Conservation (phyloP, 2,329 filamentous ascomycete genomes). For the Sporothrix globosa region DNA sequence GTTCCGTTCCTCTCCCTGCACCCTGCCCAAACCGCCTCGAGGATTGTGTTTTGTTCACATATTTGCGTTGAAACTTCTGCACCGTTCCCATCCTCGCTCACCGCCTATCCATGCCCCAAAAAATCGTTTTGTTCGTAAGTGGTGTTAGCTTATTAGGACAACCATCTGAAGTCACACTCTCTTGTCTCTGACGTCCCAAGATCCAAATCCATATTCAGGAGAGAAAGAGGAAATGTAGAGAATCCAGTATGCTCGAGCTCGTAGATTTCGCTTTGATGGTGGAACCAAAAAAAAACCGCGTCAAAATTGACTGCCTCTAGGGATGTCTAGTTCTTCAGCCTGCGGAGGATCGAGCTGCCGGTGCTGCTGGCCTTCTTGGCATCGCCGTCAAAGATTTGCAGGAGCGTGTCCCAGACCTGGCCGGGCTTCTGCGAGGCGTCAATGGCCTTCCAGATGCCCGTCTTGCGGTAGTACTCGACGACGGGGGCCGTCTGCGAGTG, state of each 20-base stretch:
- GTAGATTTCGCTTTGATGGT: no score
- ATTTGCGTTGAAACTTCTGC: slow-evolving; percentile 8
- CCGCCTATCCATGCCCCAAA: neutral
- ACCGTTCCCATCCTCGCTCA: slow-evolving; percentile 6
- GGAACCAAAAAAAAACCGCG: neutral
- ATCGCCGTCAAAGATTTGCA: slow-evolving; percentile 77
- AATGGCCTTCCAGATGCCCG: slow-evolving; percentile 92
- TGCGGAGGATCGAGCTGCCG: slow-evolving; percentile 50
- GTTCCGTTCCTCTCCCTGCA: neutral
- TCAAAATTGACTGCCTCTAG: neutral
- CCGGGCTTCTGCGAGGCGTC: slow-evolving; percentile 96
- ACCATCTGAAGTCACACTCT: neutral
- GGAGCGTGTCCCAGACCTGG: slow-evolving; percentile 91
- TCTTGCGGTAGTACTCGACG: slow-evolving; percentile 95
- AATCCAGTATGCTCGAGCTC: neutral
- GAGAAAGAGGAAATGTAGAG: neutral
- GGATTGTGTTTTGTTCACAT: neutral
- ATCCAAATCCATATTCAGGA: neutral
- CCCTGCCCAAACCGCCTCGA: slow-evolving; percentile 12
- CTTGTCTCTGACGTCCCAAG: neutral
- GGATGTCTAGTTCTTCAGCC: slow-evolving; percentile 40
- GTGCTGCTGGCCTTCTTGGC: slow-evolving; percentile 51
- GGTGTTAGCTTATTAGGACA: neutral
- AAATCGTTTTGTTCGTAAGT: slow-evolving; percentile 17
- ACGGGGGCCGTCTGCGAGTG: slow-evolving; percentile 92